phyloP scores from a whole-genome alignment of 768 basidiomycete species.

The Brasilioporus rufonigricans region DNA sequence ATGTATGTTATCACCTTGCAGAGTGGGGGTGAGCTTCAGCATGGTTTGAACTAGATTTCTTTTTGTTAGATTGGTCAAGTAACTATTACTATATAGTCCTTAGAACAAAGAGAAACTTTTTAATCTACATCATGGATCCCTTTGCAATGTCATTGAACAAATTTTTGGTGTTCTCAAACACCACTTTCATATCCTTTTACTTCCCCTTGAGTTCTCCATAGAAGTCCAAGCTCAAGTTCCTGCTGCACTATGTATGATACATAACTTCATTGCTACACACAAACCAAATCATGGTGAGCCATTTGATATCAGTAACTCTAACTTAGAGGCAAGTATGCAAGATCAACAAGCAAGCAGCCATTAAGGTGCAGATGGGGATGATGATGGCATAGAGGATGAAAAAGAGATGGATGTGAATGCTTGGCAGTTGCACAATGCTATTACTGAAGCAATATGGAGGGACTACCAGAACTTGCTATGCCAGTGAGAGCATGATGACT shows the following conservation, averaged over 20 bases:
- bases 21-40: not conserved
- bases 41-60: not conserved
- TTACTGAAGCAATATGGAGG: no score
- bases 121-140: not conserved
- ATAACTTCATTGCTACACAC: not conserved
- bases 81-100: not conserved
- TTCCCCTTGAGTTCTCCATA: not conserved
- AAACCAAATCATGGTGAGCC: not conserved
- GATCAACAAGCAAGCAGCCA: no score
- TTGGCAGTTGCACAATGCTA: no score
- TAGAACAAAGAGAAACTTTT: not conserved
- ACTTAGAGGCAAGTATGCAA: not conserved
- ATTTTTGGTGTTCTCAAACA: not conserved
- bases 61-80: not conserved
- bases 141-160: not conserved
- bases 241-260: not conserved
- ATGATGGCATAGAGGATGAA: no score
- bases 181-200: not conserved
- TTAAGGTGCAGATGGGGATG: no score
- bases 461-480: no score
- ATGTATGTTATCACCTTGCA: not conserved
- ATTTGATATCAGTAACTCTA: not conserved
- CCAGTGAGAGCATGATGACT: no score
- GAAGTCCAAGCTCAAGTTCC: not conserved
- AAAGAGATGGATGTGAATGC: no score